Conservation (phyloP, 192 early-diverging fungal genomes). For the Entomortierella beljakovae region DNA sequence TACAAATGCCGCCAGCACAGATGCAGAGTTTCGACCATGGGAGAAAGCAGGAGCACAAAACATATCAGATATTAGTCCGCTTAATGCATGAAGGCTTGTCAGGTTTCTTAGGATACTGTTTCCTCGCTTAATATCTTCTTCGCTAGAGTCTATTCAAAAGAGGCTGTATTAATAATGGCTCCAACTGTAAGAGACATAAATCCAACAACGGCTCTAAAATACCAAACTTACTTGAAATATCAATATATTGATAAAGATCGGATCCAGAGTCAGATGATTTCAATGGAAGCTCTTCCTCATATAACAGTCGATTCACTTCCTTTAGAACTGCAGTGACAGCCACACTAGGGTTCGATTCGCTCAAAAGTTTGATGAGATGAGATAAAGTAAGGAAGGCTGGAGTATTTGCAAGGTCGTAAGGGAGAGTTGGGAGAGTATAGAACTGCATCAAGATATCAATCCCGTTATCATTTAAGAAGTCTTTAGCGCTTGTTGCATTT, state of each 20-base stretch:
- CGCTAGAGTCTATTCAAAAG: conserved; percentile 51
- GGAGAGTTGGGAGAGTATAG: conserved; percentile 73
- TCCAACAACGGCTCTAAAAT: background rate
- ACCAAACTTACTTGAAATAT: conserved; percentile 62
- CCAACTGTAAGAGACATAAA: background rate
- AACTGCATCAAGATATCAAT: conserved; percentile 71
- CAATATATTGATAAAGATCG: conserved; percentile 68
- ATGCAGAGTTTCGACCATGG: conserved; percentile 69
- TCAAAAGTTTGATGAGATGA: conserved; percentile 75
- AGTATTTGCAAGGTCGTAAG: conserved; percentile 77
- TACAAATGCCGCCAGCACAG: conserved; percentile 72
- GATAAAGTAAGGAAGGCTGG: conserved; percentile 74
- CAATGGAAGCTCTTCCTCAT: conserved; percentile 60
- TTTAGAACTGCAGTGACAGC: conserved; percentile 67
- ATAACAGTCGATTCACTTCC: conserved; percentile 61
- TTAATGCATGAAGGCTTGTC: conserved; percentile 69
- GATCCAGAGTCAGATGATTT: conserved; percentile 46
- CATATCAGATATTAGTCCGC: conserved; percentile 76
- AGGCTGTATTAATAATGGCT: background rate
- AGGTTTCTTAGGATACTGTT: conserved; percentile 67
- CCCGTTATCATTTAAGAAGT: conserved; percentile 77
- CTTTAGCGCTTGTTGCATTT: conserved; percentile 77
- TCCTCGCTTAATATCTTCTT: conserved; percentile 50
- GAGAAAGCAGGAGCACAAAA: conserved; percentile 74
- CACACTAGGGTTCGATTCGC: conserved; percentile 70